These are phyloP conservation scores for Eimeria maxima DNA, from an alignment of 169 alveolate species.

Conservation along the genomic window DNA sequence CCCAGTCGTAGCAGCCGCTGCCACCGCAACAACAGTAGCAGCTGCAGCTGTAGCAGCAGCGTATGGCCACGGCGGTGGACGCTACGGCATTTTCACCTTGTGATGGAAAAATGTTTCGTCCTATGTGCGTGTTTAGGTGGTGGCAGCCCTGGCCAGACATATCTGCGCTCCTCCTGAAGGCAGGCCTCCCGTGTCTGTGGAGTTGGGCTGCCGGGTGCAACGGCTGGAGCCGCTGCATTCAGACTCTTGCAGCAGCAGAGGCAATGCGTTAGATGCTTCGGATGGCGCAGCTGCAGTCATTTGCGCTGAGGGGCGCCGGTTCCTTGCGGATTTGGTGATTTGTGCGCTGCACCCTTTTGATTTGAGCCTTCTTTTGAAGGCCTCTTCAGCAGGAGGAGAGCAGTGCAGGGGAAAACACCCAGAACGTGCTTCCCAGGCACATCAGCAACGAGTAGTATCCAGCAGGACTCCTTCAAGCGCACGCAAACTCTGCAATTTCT, in stretches of 20 bases:
- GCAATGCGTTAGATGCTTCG: background rate
- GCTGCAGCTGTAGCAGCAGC: background rate
- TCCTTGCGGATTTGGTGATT: conserved; percentile 16
- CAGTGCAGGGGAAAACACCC: background rate
- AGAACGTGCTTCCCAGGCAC: background rate
- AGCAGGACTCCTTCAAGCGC: conserved; percentile 30
- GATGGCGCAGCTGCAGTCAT: conserved; percentile 16
- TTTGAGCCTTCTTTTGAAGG: background rate
- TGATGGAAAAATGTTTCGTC: background rate
- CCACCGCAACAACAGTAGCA: background rate
- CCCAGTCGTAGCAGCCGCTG: background rate
- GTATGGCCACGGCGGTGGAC: background rate
- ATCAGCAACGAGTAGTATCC: background rate
- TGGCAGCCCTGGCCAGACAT: background rate
- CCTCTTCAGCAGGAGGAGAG: background rate
- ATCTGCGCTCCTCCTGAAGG: conserved; percentile 4
- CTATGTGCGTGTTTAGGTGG: background rate
- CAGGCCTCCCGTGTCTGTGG: conserved; percentile 24
- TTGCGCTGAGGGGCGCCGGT: conserved; percentile 4
- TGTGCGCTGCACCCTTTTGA: conserved; percentile 43
- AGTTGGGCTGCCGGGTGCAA: conserved; percentile 23
- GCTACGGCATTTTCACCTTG: background rate
- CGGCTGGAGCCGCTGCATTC: conserved; percentile 19
- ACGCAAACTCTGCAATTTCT: background rate
- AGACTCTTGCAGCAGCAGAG: background rate